Evolutionary conservation across 192 early-diverging fungal genomes (phyloP), one percentile per base, ranked within the genome.

Genomic region (Umbelopsis sp.): DNA sequence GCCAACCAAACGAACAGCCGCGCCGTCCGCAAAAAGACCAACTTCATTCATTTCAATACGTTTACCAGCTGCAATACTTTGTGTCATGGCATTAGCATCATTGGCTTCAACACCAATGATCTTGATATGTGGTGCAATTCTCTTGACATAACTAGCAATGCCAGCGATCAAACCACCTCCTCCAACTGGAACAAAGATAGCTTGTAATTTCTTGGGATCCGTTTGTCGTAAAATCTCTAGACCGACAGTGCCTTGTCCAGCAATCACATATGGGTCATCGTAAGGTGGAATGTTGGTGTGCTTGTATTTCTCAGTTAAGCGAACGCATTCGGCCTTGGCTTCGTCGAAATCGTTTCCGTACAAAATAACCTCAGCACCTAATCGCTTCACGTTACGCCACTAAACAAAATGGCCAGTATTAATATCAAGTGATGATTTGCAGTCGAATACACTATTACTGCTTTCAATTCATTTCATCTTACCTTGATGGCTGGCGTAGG

Each of bases 241-340:
- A 21, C 87, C 97, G 45, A 97, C 90, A 8, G 97, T 99, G 41
- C 97, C 98, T 82, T 99, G 98, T 4, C 98, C 98, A n/a, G 98
- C 98, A 79, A 98, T 98, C 22, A 99, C 97, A 75, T 93, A 90
- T 6, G 97, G 98, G 70, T 98, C 96, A 80, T 99, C 97, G 78
- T 94, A 99, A 7, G 98, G 97, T 17, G 95, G 97, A 74, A 99
- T 97, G 78, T 98, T 93, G 68, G 91, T 93, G 45, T 91, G 87
- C 14, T 93, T 89, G 25, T 91, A 82, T 22, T 92, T 70, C 59
- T 83, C 76, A 8, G 83, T 81, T 52, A 99, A 81, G 43, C 94
- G 80, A 69, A 80, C 82, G 80, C 94, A 94, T 77, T 98, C 95
- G 0, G 70, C 68, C 81, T 98, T 98, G 69, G 96, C 94, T 72